These are phyloP conservation scores for Favolaschia claudopus DNA, from an alignment of 768 basidiomycete genomes.

Conservation along the genomic window DNA sequence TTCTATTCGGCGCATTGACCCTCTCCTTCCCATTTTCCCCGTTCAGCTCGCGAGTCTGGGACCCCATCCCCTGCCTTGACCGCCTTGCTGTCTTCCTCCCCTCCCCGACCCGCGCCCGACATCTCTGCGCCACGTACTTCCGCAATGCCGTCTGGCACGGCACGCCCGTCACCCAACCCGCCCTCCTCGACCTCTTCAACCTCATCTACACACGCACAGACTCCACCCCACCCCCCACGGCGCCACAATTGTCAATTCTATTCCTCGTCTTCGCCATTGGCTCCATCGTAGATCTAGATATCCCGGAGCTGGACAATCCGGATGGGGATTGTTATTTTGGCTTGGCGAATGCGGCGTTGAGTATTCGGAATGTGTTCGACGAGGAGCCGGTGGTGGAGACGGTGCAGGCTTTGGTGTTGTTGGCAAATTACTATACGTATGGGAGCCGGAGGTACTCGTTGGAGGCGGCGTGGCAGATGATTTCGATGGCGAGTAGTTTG, in stretches of 20 bases:
- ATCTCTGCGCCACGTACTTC: slow-evolving; percentile 53
- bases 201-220: slow-evolving; percentile 4
- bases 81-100: slow-evolving; percentile 38
- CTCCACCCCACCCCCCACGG: neutral
- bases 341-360: slow-evolving; percentile 49
- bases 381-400: slow-evolving; percentile 49
- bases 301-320: slow-evolving; percentile 38
- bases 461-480: slow-evolving; percentile 43
- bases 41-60: slow-evolving; percentile 25
- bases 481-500: slow-evolving; percentile 42
- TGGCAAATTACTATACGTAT: slow-evolving; percentile 48
- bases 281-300: slow-evolving; percentile 29
- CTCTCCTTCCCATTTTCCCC: slow-evolving; percentile 37
- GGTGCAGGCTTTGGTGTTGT: slow-evolving; percentile 44
- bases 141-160: slow-evolving; percentile 51
- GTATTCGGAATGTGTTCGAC: slow-evolving; percentile 45
- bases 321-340: slow-evolving; percentile 57
- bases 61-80: slow-evolving; percentile 29
- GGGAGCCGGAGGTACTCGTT: slow-evolving; percentile 39
- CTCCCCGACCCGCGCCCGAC: slow-evolving; percentile 46
- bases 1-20: slow-evolving; percentile 18
- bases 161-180: slow-evolving; percentile 53
- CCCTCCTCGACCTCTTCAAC: slow-evolving; percentile 47
- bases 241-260: slow-evolving; percentile 29
- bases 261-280: slow-evolving; percentile 30